Evolutionary conservation across 2,329 filamentous ascomycete genomes (phyloP).

Genomic region (Pochonia chlamydosporia): DNA sequence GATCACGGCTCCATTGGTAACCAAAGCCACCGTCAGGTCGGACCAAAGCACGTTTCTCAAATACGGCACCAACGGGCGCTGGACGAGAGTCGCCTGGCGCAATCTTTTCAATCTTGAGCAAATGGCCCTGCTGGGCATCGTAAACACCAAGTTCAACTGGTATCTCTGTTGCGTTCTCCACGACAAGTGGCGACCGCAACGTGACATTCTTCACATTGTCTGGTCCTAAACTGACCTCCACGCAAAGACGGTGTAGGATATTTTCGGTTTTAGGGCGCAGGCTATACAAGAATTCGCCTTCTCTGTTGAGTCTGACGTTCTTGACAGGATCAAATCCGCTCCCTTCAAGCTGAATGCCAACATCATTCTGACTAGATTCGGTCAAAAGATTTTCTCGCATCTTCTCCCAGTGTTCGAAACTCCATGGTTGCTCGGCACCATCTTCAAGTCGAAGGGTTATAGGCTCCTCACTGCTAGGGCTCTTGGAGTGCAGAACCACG

Average conservation of each 20-base stretch:
- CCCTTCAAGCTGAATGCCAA: slow-evolving; percentile 80
- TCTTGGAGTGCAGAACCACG: slow-evolving; percentile 75
- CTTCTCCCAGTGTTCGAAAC: slow-evolving; percentile 93
- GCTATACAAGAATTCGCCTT: slow-evolving; percentile 87
- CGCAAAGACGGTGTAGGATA: slow-evolving; percentile 80
- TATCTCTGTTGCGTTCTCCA: slow-evolving; percentile 96
- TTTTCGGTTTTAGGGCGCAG: slow-evolving; percentile 82
- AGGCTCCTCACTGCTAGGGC: slow-evolving; percentile 56
- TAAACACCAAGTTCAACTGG: slow-evolving; percentile 91
- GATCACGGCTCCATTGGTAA: slow-evolving; percentile 89
- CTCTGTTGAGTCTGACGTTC: slow-evolving; percentile 84
- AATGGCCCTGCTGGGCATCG: slow-evolving; percentile 76
- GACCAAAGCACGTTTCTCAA: slow-evolving; percentile 79
- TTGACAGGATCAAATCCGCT: slow-evolving; percentile 90
- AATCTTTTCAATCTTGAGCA: slow-evolving; percentile 97
- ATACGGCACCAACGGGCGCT: slow-evolving; percentile 87
- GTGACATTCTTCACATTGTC: slow-evolving; percentile 99
- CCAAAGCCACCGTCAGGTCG: slow-evolving; percentile 94
- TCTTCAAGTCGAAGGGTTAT: slow-evolving; percentile 75
- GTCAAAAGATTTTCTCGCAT: slow-evolving; percentile 89
- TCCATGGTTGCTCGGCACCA: slow-evolving; percentile 88
- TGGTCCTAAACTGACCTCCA: slow-evolving; percentile 82
- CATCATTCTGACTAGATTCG: slow-evolving; percentile 72
- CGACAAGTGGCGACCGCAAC: slow-evolving; percentile 80
- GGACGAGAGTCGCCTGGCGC: slow-evolving; percentile 84